A percentile compares a stretch with the other conserved stretches of the same genome.
These are phyloP conservation scores for Balamuthia mandrillaris DNA, from an alignment of 208 protist genomes.

Conservation along the genomic window DNA sequence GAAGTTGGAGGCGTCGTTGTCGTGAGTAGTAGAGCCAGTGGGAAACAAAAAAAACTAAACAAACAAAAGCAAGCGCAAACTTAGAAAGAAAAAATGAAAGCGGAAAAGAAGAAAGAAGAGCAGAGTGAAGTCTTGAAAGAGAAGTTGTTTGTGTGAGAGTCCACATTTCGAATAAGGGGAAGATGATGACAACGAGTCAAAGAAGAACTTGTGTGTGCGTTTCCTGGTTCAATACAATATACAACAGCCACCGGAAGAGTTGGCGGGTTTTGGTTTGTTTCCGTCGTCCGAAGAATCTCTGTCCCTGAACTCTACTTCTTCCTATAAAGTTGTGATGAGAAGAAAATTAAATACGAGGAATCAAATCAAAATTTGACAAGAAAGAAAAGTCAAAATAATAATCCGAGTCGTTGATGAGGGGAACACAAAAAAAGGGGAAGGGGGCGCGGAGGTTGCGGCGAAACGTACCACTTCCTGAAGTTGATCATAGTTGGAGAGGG, in stretches of 20 bases:
- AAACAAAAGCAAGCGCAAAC: too few relatives aligned
- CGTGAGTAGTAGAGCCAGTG: too few relatives aligned
- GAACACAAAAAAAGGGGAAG: neutral
- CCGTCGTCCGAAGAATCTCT: neutral
- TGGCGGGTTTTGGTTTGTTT: neutral
- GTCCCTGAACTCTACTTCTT: slow-evolving; percentile 25
- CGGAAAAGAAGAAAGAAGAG: too few relatives aligned
- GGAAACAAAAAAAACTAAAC: too few relatives aligned
- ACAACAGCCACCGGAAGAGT: neutral
- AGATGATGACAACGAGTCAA: too few relatives aligned
- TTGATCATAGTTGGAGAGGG: slow-evolving; percentile 20
- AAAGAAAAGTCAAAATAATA: neutral
- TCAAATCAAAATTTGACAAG: neutral
- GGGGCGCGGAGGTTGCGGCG: neutral
- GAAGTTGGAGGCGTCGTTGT: too few relatives aligned
- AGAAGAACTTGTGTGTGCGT: too few relatives aligned
- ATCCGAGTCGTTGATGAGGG: neutral
- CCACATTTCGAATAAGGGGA: too few relatives aligned
- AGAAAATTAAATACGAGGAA: neutral
- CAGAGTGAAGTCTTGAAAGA: too few relatives aligned
- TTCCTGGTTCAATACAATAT: too few relatives aligned
- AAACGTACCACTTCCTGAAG: slow-evolving; percentile 42
- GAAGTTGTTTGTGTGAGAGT: too few relatives aligned
- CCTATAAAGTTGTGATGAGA: neutral
- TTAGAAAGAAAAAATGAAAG: too few relatives aligned